Evolutionary conservation across 495 filamentous ascomycete species (phyloP).

Genomic region (Collariella sp.): DNA sequence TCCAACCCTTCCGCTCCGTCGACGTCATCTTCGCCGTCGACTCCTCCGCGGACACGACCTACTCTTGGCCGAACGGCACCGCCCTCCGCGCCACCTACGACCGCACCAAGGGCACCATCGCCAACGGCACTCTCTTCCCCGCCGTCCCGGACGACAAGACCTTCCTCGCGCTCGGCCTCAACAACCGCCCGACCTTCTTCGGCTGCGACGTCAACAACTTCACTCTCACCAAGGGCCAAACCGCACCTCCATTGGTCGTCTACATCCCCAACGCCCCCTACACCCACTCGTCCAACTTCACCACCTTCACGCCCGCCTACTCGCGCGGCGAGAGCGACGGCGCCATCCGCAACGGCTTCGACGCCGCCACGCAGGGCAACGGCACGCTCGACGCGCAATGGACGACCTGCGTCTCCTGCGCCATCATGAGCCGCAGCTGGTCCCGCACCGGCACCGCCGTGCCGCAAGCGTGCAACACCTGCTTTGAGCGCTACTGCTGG

Average conservation of each 20-base stretch:
- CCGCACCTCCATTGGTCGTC: constrained; percentile 61
- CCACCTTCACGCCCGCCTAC: constrained; percentile 61
- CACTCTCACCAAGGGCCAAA: constrained; percentile 31
- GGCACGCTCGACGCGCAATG: constrained; percentile 62
- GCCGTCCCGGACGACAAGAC: constrained; percentile 73
- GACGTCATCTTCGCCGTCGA: constrained; percentile 93
- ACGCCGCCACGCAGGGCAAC: constrained; percentile 75
- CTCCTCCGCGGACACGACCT: constrained; percentile 67
- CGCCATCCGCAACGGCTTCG: constrained; percentile 77
- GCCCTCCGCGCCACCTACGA: constrained; percentile 75
- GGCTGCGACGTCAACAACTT: constrained; percentile 72
- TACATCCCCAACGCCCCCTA: constrained; percentile 90
- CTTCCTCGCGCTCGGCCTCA: constrained; percentile 79
- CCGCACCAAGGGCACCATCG: constrained; percentile 55
- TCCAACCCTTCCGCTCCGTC: constrained; percentile 67
- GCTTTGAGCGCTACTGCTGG: constrained; percentile 85
- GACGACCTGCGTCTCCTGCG: constrained; percentile 77
- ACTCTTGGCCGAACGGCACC: constrained; percentile 81
- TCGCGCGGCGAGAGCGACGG: constrained; percentile 55
- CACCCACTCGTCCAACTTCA: constrained; percentile 58
- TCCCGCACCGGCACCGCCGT: constrained; percentile 55
- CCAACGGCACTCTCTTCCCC: constrained; percentile 80
- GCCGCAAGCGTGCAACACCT: constrained; percentile 59
- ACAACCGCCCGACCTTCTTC: constrained; percentile 84
- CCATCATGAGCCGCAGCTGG: constrained; percentile 69